phyloP scores from a whole-genome alignment of 2,329 filamentous ascomycete genomes.

The Monosporascus sp. region DNA sequence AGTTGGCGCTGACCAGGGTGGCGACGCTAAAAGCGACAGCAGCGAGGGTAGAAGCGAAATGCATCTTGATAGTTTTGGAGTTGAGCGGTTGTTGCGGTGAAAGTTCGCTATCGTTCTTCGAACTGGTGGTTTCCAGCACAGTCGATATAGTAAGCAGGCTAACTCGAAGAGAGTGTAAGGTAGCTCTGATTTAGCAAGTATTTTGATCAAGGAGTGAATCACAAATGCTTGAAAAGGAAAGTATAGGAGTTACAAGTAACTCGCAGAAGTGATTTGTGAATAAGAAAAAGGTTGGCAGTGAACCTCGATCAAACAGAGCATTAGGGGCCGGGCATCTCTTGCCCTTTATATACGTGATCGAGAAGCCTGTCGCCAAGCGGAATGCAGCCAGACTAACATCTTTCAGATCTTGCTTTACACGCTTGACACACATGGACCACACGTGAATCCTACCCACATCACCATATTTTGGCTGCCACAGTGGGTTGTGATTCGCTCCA shows the following conservation, averaged over 20 bases:
- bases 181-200: conserved; percentile 15
- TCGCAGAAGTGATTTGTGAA: conserved; percentile 13
- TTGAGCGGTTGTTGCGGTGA: conserved; percentile 10
- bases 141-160: conserved; percentile 8
- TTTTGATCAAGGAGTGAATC: conserved; percentile 24
- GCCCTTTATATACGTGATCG: conserved; percentile 14
- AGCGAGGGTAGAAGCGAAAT: conserved; percentile 42
- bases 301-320: conserved; percentile 1
- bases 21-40: conserved; percentile 36
- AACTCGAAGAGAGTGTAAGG: conserved; percentile 9
- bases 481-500: conserved; percentile 6
- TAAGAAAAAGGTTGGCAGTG: conserved; percentile 13
- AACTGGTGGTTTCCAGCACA: background rate
- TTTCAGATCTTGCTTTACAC: background rate
- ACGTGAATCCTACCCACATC: background rate
- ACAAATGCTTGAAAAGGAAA: conserved; percentile 16
- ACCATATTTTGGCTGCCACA: background rate
- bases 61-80: conserved; percentile 44
- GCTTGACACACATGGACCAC: background rate
- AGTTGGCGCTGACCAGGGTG: conserved; percentile 39
- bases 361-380: conserved; percentile 8
- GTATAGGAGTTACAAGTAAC: conserved; percentile 19
- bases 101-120: conserved; percentile 5
- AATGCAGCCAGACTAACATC: background rate
- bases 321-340: conserved; percentile 6